A percentile compares a stretch with the other conserved stretches of the same genome.
Evolutionary conservation across 768 basidiomycete genomes (phyloP).

Genomic region (Suillus alpinus): DNA sequence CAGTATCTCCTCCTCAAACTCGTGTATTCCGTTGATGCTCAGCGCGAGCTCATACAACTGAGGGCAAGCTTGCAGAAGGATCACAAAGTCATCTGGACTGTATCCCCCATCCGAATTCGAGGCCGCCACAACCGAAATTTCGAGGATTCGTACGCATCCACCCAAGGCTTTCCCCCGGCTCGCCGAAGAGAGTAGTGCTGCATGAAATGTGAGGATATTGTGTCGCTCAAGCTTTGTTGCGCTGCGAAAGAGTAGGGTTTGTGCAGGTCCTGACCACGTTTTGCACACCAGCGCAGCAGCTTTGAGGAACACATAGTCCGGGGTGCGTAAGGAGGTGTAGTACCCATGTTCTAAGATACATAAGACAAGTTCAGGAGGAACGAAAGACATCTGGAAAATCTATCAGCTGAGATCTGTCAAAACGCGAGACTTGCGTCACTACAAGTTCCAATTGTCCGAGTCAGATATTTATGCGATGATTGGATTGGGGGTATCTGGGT

Average conservation of each 20-base stretch:
- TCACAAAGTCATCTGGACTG: conserved; percentile 11
- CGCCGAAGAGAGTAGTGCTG: conserved; percentile 17
- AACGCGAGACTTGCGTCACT: not conserved
- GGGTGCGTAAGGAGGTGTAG: conserved; percentile 16
- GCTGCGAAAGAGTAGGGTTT: conserved; percentile 27
- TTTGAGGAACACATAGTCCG: conserved; percentile 19
- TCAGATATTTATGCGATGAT: not conserved
- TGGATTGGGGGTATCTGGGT: not conserved
- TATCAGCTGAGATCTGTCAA: not conserved
- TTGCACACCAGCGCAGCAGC: conserved; percentile 25
- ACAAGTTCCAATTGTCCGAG: not conserved
- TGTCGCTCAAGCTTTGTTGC: conserved; percentile 8
- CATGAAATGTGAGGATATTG: conserved; percentile 12
- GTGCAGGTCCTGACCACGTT: conserved; percentile 27
- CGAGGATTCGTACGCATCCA: conserved; percentile 19
- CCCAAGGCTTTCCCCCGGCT: conserved; percentile 14
- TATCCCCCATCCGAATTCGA: conserved; percentile 3
- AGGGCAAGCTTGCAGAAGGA: conserved; percentile 25
- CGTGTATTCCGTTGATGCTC: conserved; percentile 22
- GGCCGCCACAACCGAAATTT: conserved; percentile 15
- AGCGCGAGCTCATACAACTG: conserved; percentile 34
- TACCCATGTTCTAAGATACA: conserved; percentile 23
- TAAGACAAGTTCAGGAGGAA: conserved; percentile 24
- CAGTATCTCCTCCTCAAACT: conserved; percentile 26
- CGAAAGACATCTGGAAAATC: conserved; percentile 10